Evolutionary conservation across 345 rosid genomes (phyloP).

Genomic region (Populus nigra): DNA sequence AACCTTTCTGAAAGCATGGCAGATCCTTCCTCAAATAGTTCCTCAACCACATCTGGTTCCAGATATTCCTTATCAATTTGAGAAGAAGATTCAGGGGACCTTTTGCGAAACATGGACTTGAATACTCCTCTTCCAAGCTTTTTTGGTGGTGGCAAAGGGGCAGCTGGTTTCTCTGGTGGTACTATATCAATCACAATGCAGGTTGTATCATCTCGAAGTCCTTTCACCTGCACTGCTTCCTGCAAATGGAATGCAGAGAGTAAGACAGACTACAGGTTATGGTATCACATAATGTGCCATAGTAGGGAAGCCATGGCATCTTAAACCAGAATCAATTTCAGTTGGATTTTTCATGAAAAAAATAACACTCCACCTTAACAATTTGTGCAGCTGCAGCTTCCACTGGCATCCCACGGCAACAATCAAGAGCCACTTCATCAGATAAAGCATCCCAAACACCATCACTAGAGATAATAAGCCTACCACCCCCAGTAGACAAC

Average conservation of each 20-base stretch:
- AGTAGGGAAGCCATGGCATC: neutral
- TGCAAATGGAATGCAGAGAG: slow-evolving; percentile 32
- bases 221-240: slow-evolving; percentile 84
- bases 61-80: slow-evolving; percentile 56
- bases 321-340: neutral
- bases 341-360: neutral
- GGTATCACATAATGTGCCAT: neutral
- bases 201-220: slow-evolving; percentile 97
- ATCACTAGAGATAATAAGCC: slow-evolving; percentile 89
- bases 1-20: slow-evolving; percentile 98
- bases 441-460: slow-evolving; percentile 98
- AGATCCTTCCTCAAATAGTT: slow-evolving; percentile 90
- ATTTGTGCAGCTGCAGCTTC: slow-evolving; percentile 92
- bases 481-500: slow-evolving; percentile 89
- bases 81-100: slow-evolving; percentile 69
- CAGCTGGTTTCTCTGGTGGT: slow-evolving; percentile 72
- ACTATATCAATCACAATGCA: slow-evolving; percentile 92
- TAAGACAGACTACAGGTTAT: slow-evolving; percentile 1
- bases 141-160: slow-evolving; percentile 63
- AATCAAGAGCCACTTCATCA: slow-evolving; percentile 78
- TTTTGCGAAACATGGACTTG: slow-evolving; percentile 84
- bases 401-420: slow-evolving; percentile 85
- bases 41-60: slow-evolving; percentile 86
- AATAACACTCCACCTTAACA: slow-evolving; percentile 58
- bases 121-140: slow-evolving; percentile 80